Conservation (phyloP, 495 filamentous ascomycete genomes). For the Penicillium diatomitis region DNA sequence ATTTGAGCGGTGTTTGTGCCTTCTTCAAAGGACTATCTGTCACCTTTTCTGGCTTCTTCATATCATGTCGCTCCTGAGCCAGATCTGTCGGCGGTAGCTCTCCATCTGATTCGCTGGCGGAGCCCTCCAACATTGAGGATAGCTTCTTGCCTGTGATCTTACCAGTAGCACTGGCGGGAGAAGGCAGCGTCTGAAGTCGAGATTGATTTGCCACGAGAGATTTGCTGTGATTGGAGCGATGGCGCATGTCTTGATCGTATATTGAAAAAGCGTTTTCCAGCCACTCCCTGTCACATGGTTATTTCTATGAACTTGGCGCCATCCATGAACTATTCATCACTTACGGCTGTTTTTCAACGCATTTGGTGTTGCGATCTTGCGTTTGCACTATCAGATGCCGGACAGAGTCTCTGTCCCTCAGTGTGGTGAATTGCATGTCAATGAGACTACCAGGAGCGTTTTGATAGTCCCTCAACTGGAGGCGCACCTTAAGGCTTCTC, state of each 20-base stretch:
- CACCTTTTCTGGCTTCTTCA: too few species aligned
- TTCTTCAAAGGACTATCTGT: neutral
- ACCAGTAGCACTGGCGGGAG: too few species aligned
- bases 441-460: slow-evolving; percentile 12
- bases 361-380: slow-evolving; percentile 1
- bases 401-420: slow-evolving; percentile 13
- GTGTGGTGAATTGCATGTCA: slow-evolving; percentile 28
- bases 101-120: slow-evolving; percentile 1
- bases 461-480: slow-evolving; percentile 19
- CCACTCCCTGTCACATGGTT: slow-evolving; percentile 16
- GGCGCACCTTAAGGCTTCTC: slow-evolving; percentile 25
- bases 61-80: neutral
- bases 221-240: slow-evolving; percentile 6
- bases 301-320: neutral
- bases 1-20: neutral
- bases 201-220: neutral
- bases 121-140: slow-evolving; percentile 24
- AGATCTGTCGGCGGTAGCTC: too few species aligned
- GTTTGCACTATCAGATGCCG: slow-evolving; percentile 3
- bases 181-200: neutral
- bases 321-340: neutral
- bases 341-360: slow-evolving; percentile 15
- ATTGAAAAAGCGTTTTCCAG: slow-evolving; percentile 31
- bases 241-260: slow-evolving; percentile 5
- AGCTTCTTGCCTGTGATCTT: slow-evolving; percentile 15